These are phyloP conservation scores for Graphilbum sp. DNA, from an alignment of 2,329 filamentous ascomycete species.

Conservation along the genomic window DNA sequence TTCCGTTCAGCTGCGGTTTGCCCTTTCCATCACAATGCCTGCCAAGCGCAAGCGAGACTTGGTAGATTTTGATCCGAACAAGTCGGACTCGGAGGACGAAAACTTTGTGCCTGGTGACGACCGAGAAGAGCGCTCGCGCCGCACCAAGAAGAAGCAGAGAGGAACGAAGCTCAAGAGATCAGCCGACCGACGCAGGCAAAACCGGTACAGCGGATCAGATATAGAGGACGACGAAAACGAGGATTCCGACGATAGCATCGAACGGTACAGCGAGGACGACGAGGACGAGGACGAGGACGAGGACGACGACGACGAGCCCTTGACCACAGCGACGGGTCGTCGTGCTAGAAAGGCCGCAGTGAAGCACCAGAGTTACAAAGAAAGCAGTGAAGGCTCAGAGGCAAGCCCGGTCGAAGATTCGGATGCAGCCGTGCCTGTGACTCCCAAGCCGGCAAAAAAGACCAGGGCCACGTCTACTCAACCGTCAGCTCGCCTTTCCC, in stretches of 20 bases:
- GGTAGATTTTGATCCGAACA: constrained; percentile 47
- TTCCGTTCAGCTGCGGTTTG: too few species aligned
- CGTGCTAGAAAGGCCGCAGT: constrained; percentile 27
- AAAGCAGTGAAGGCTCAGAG: constrained; percentile 24
- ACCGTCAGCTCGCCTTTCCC: constrained; percentile 7
- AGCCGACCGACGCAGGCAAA: constrained; percentile 11
- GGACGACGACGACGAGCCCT: constrained; percentile 19
- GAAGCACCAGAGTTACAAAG: constrained; percentile 27
- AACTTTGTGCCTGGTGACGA: constrained; percentile 43
- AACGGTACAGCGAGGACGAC: constrained; percentile 28
- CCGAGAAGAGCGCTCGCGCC: constrained; percentile 23
- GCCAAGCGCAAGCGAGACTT: constrained; percentile 39
- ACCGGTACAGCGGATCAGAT: constrained; percentile 41
- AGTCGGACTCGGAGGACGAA: constrained; percentile 49
- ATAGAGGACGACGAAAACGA: constrained; percentile 45
- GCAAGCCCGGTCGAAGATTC: constrained; percentile 16
- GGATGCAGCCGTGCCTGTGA: constrained; percentile 10
- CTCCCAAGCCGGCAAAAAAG: constrained; percentile 18
- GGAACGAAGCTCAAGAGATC: constrained; percentile 10
- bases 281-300: constrained; percentile 22
- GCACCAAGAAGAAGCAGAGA: constrained; percentile 21
- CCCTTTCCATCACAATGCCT: constrained; percentile 18
- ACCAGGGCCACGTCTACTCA: not conserved
- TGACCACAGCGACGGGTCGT: constrained; percentile 24
- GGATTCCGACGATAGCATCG: constrained; percentile 34